phyloP scores from a whole-genome alignment of 345 rosid genomes.

The Dipteronia dyeriana region DNA sequence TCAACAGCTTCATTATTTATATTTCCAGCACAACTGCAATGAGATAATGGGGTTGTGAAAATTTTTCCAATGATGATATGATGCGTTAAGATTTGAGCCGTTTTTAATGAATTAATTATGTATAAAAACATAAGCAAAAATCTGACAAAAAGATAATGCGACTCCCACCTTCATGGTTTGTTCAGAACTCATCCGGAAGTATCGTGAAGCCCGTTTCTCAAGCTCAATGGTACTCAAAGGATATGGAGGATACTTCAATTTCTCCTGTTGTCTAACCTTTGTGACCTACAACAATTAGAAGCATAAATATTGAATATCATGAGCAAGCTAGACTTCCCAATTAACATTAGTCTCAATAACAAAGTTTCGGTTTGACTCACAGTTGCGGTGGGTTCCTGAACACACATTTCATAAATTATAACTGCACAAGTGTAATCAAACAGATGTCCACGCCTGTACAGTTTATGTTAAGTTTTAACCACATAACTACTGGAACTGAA shows the following conservation, averaged over 20 bases:
- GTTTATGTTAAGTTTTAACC: conserved; percentile 11
- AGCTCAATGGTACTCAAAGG: conserved; percentile 96
- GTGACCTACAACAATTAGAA: conserved; percentile 59
- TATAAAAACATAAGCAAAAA: neutral
- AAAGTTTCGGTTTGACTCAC: conserved; percentile 50
- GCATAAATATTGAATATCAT: conserved; percentile 13
- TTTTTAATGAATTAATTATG: neutral
- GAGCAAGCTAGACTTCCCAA: conserved; percentile 18
- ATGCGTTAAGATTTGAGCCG: conserved; percentile 1
- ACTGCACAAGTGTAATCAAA: conserved; percentile 84
- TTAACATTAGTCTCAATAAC: conserved; percentile 10
- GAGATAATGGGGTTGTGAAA: neutral
- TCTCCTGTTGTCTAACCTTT: conserved; percentile 78
- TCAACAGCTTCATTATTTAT: neutral
- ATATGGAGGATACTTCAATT: conserved; percentile 80
- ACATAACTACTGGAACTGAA: conserved; percentile 14
- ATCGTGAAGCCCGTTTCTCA: conserved; percentile 95
- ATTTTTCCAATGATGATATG: neutral
- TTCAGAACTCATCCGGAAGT: conserved; percentile 93
- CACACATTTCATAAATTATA: conserved; percentile 89
- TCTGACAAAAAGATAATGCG: neutral
- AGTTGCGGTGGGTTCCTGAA: conserved; percentile 80
- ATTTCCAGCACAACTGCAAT: neutral
- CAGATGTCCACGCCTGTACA: conserved; percentile 90
- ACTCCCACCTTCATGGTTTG: conserved; percentile 83